Conservation (phyloP, 106 monocot species). For the Dendrobium chrysotoxum region DNA sequence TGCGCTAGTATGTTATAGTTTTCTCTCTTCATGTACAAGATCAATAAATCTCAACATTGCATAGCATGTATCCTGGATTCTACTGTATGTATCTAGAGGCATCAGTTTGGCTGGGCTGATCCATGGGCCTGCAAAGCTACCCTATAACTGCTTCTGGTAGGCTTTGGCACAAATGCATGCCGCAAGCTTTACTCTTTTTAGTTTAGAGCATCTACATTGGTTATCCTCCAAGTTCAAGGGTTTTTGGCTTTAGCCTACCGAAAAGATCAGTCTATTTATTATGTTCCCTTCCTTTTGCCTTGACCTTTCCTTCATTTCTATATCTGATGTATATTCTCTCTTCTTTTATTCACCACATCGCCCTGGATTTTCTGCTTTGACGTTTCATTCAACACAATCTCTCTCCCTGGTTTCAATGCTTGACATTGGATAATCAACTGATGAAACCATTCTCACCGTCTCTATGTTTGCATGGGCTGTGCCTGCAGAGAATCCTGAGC, state of each 20-base stretch:
- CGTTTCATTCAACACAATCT: not conserved
- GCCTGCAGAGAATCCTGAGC: not conserved
- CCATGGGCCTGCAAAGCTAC: not conserved
- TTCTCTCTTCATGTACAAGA: not conserved
- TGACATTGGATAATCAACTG: not conserved
- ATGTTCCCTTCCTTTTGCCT: not conserved
- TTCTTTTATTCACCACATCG: not conserved
- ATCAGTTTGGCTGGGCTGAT: not conserved
- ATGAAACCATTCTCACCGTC: not conserved
- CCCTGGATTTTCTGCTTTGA: not conserved
- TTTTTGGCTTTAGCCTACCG: not conserved
- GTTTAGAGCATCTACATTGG: not conserved
- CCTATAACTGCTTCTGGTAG: not conserved
- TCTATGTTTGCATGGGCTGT: not conserved
- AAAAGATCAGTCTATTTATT: not conserved
- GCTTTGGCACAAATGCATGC: not conserved
- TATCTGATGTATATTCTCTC: not conserved
- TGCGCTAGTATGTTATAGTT: not conserved
- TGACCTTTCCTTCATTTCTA: too few species aligned
- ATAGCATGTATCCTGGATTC: not conserved
- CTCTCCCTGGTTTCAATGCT: not conserved
- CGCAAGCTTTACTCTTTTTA: too few species aligned
- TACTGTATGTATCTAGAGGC: not conserved
- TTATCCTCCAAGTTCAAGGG: not conserved
- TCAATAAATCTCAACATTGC: not conserved